These are phyloP conservation scores for Colletotrichum sp. DNA, from an alignment of 2,329 filamentous ascomycete species.

Conservation along the genomic window DNA sequence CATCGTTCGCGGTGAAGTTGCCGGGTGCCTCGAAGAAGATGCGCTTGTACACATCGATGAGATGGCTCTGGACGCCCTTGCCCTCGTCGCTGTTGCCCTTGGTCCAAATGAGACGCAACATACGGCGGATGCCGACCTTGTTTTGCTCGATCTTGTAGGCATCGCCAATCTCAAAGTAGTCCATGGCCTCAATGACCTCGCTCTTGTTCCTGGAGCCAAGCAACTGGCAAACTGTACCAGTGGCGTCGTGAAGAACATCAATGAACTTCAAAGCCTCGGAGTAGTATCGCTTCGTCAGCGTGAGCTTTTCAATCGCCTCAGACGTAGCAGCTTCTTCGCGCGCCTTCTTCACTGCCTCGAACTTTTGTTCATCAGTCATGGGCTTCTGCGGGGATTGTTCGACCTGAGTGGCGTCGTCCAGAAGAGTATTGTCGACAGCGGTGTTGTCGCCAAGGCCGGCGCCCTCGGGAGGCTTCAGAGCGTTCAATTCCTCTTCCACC, in stretches of 20 bases:
- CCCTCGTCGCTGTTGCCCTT: constrained; percentile 99
- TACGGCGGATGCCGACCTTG: constrained; percentile 88
- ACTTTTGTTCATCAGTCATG: constrained; percentile 82
- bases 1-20: constrained; percentile 84
- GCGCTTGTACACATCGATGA: constrained; percentile 95
- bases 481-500: constrained; percentile 81
- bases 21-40: constrained; percentile 96
- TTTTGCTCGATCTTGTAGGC: constrained; percentile 96
- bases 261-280: constrained; percentile 94
- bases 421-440: constrained; percentile 75
- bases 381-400: constrained; percentile 63
- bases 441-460: constrained; percentile 75
- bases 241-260: constrained; percentile 84
- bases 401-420: constrained; percentile 88
- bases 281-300: constrained; percentile 89
- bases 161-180: constrained; percentile 94
- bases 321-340: constrained; percentile 88
- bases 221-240: constrained; percentile 81
- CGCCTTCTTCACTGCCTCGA: constrained; percentile 76
- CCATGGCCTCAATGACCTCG: constrained; percentile 98
- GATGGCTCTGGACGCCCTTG: constrained; percentile 94
- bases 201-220: constrained; percentile 96
- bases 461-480: constrained; percentile 78
- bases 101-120: constrained; percentile 98
- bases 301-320: constrained; percentile 85